A percentile compares a stretch with the other conserved stretches of the same genome.
Conservation (phyloP, 495 filamentous ascomycete genomes). For the Penicillium cataractarum region DNA sequence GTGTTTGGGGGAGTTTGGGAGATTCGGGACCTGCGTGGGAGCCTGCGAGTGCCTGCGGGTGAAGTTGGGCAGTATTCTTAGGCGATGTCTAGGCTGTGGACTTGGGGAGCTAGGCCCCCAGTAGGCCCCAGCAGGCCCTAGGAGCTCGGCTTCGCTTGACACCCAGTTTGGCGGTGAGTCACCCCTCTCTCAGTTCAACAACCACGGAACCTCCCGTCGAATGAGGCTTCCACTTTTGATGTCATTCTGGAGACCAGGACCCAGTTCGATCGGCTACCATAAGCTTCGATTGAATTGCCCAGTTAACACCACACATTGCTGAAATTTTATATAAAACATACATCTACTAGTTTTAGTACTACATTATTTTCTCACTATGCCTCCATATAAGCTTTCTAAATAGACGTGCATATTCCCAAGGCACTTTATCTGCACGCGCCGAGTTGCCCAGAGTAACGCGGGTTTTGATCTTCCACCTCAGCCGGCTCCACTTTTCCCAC, state of each 20-base stretch:
- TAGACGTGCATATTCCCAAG: not conserved
- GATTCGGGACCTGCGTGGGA: not conserved
- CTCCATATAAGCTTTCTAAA: not conserved
- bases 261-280: constrained; percentile 19
- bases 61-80: constrained; percentile 3
- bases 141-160: too few species aligned
- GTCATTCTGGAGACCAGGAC: constrained; percentile 31
- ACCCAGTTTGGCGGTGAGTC: constrained; percentile 6
- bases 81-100: not conserved
- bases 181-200: too few species aligned
- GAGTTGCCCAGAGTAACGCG: constrained; percentile 8
- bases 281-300: constrained; percentile 16
- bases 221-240: constrained; percentile 21
- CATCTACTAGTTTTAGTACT: too few species aligned
- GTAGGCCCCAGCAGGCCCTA: too few species aligned
- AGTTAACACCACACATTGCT: too few species aligned
- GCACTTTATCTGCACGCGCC: not conserved
- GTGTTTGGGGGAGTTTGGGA: constrained; percentile 3
- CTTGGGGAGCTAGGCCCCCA: too few species aligned
- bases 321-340: too few species aligned
- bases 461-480: constrained; percentile 24
- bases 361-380: not conserved
- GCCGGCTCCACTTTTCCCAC: constrained; percentile 25
- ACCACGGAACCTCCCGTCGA: not conserved
- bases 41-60: not conserved